Conservation (phyloP, 306 rosid species). For the Alnus glutinosa region DNA sequence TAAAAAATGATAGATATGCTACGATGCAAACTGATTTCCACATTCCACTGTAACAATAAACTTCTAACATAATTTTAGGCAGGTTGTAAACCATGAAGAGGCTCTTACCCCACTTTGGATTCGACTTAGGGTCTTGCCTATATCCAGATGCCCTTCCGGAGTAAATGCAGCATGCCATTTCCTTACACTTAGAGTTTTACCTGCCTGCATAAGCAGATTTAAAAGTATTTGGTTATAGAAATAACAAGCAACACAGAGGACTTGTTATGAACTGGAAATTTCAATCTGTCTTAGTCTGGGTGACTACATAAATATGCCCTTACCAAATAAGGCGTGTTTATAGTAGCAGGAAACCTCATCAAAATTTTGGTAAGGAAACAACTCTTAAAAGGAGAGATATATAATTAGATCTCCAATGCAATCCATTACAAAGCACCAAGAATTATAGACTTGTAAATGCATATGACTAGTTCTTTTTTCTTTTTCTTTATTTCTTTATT, state of each 20-base stretch:
- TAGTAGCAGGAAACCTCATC: slow-evolving; percentile 17
- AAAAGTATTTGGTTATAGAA: slow-evolving; percentile 19
- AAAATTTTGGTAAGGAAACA: slow-evolving; percentile 6
- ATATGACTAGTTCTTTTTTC: neutral
- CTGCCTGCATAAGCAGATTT: slow-evolving; percentile 59
- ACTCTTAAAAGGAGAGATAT: slow-evolving; percentile 15
- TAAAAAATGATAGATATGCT: slow-evolving; percentile 4
- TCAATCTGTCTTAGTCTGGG: slow-evolving; percentile 8
- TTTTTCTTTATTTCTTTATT: neutral
- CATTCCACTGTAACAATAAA: neutral
- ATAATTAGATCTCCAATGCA: slow-evolving; percentile 17
- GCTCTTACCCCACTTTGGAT: slow-evolving; percentile 83
- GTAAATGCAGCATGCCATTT: slow-evolving; percentile 92
- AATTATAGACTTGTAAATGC: neutral
- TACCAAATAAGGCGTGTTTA: neutral
- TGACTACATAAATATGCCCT: slow-evolving; percentile 7
- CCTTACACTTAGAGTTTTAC: slow-evolving; percentile 84
- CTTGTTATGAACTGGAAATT: slow-evolving; percentile 3
- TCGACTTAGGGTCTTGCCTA: slow-evolving; percentile 79
- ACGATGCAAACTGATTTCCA: slow-evolving; percentile 17
- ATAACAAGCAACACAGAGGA: slow-evolving; percentile 20
- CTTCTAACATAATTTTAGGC: slow-evolving; percentile 21
- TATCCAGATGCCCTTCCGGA: slow-evolving; percentile 81
- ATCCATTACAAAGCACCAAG: slow-evolving; percentile 20
- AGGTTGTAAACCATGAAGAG: slow-evolving; percentile 32